Evolutionary conservation across 1,284 basidiomycete species (phyloP).

Genomic region (Tranzscheliella williamsii): DNA sequence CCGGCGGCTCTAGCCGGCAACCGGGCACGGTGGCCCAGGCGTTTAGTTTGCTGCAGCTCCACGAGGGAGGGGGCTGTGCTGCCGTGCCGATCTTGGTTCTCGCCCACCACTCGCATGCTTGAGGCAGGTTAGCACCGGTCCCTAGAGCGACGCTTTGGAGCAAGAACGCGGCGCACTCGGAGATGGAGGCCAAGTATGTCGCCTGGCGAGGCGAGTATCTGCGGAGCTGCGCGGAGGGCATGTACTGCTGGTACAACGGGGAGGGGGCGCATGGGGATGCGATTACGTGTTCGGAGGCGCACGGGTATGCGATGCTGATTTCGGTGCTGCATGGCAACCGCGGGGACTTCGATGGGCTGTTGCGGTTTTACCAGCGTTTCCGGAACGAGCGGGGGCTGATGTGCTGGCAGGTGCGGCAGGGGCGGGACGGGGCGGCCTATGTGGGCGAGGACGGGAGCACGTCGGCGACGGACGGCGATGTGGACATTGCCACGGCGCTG

Average conservation of each 20-base stretch:
- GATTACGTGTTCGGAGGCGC: slow-evolving; percentile 55
- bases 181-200: slow-evolving; percentile 45
- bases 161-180: too few relatives aligned
- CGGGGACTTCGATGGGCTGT: slow-evolving; percentile 46
- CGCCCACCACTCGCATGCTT: too few relatives aligned
- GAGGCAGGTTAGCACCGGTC: too few relatives aligned
- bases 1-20: too few relatives aligned
- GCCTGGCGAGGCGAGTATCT: slow-evolving; percentile 29
- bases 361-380: slow-evolving; percentile 44
- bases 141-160: too few relatives aligned
- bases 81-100: too few relatives aligned
- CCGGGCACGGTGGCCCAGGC: too few relatives aligned
- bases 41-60: too few relatives aligned
- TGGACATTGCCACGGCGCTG: slow-evolving; percentile 52
- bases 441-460: slow-evolving; percentile 44
- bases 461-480: slow-evolving; percentile 53
- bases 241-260: slow-evolving; percentile 53
- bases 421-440: slow-evolving; percentile 15
- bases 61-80: too few relatives aligned
- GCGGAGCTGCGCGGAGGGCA: slow-evolving; percentile 15
- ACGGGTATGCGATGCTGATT: slow-evolving; percentile 57
- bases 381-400: slow-evolving; percentile 47
- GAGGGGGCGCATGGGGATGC: slow-evolving; percentile 50
- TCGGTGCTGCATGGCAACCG: slow-evolving; percentile 46
- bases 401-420: slow-evolving; percentile 52